These are phyloP conservation scores for Saccharomycopsis schoenii DNA, from an alignment of 805 yeast genomes.

Conservation along the genomic window DNA sequence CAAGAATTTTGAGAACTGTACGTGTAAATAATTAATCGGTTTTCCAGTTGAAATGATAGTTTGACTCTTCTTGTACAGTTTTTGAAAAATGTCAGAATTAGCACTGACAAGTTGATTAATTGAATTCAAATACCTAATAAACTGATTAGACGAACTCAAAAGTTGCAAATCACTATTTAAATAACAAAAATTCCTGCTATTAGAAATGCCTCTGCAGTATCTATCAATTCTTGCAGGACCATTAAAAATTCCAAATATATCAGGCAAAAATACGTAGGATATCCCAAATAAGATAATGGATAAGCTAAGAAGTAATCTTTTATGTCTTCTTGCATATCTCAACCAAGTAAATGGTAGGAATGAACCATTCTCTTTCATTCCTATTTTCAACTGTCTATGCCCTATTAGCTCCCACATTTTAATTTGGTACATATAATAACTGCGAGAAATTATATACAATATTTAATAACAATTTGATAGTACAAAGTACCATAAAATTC, in stretches of 20 bases:
- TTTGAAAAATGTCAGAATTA: slow-evolving; percentile 13
- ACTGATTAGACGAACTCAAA: slow-evolving; percentile 47
- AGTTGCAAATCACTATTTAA: slow-evolving; percentile 87
- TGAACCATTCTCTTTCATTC: neutral
- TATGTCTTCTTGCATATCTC: neutral
- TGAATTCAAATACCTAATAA: slow-evolving; percentile 45
- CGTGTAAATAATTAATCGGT: slow-evolving; percentile 32
- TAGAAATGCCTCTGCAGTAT: slow-evolving; percentile 73
- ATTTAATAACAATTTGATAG: too few species aligned
- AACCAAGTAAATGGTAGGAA: neutral
- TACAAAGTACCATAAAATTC: too few species aligned
- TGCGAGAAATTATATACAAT: too few species aligned
- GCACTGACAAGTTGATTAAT: slow-evolving; percentile 8
- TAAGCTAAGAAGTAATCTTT: neutral
- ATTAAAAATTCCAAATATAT: neutral
- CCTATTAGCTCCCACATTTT: neutral
- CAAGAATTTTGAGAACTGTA: slow-evolving; percentile 42
- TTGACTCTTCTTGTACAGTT: slow-evolving; percentile 5
- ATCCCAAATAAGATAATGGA: neutral
- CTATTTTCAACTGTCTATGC: neutral
- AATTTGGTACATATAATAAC: neutral
- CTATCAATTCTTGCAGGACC: slow-evolving; percentile 45
- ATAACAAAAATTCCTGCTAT: slow-evolving; percentile 82
- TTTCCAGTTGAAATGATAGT: slow-evolving; percentile 26
- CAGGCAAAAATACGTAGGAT: neutral